Evolutionary conservation across 2,329 filamentous ascomycete species (phyloP).

Genomic region (Ophiostoma sp.): DNA sequence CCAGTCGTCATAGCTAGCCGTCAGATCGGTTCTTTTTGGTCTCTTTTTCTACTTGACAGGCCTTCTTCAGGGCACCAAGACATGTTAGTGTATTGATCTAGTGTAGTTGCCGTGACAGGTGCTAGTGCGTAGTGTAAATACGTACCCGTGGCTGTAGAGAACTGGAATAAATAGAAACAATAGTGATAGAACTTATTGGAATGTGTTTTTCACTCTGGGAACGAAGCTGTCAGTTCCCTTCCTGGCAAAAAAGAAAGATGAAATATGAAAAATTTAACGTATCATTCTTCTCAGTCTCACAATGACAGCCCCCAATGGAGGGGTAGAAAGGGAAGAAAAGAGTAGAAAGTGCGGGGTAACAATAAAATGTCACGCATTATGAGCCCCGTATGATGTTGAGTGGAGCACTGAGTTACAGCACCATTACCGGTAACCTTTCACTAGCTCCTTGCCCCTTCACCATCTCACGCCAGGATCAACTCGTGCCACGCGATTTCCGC

Average conservation of each 20-base stretch:
- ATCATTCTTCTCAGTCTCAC: background rate
- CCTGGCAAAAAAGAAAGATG: background rate
- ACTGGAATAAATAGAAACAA: too few species aligned
- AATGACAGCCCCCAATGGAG: background rate
- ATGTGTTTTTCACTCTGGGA: background rate
- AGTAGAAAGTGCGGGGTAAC: background rate
- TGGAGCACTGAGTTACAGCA: background rate
- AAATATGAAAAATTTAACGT: background rate
- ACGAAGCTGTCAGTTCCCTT: background rate
- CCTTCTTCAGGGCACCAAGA: too few species aligned
- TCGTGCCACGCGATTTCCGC: background rate
- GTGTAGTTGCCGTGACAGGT: background rate
- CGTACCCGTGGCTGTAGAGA: too few species aligned
- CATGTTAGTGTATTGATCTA: background rate
- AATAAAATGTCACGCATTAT: background rate
- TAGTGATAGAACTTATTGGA: background rate
- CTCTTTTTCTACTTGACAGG: too few species aligned
- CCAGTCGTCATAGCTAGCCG: background rate
- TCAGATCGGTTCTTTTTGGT: background rate
- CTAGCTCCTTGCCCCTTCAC: too few species aligned
- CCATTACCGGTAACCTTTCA: background rate
- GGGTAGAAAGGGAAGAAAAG: background rate
- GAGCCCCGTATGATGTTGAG: background rate
- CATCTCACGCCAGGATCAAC: background rate
- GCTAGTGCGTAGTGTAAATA: too few species aligned